These are phyloP conservation scores for Suillus spraguei DNA, from an alignment of 768 basidiomycete genomes.

Conservation along the genomic window DNA sequence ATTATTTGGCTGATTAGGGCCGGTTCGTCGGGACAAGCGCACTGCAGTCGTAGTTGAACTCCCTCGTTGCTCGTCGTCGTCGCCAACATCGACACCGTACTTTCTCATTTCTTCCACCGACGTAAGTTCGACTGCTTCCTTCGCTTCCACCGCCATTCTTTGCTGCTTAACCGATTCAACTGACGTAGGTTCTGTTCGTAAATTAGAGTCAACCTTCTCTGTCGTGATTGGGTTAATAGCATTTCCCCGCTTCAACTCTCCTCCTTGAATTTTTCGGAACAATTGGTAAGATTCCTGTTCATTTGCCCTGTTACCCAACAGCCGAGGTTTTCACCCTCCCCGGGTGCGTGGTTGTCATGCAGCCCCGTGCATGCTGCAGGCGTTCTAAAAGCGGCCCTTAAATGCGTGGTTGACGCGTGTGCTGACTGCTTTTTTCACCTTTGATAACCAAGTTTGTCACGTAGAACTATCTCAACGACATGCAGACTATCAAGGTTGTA, in stretches of 20 bases:
- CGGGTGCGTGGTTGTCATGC: constrained; percentile 34
- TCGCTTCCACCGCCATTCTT: constrained; percentile 7
- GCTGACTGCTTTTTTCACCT: constrained; percentile 11
- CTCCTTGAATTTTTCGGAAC: constrained; percentile 23
- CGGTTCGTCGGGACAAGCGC: constrained; percentile 26
- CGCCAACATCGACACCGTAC: constrained; percentile 28
- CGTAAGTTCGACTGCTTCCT: constrained; percentile 22
- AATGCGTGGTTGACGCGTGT: constrained; percentile 21
- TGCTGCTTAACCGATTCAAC: constrained; percentile 15
- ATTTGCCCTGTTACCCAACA: constrained; percentile 11
- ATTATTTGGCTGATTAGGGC: constrained; percentile 38
- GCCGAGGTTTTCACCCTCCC: constrained; percentile 21
- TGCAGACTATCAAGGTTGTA: constrained; percentile 99
- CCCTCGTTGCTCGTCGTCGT: constrained; percentile 30
- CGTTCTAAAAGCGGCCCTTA: constrained; percentile 29
- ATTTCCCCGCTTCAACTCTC: constrained; percentile 18
- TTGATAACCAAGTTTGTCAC: constrained; percentile 20
- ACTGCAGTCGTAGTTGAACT: constrained; percentile 28
- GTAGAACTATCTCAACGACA: constrained; percentile 35
- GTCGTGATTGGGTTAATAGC: constrained; percentile 31
- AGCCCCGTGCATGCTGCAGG: constrained; percentile 17
- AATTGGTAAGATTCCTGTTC: constrained; percentile 25
- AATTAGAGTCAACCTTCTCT: constrained; percentile 28
- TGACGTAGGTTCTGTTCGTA: constrained; percentile 24
- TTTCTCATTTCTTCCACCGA: constrained; percentile 12